A percentile compares a stretch with the other conserved stretches of the same genome.
Conservation (phyloP, 495 filamentous ascomycete species). For the Neurospora hispaniola region DNA sequence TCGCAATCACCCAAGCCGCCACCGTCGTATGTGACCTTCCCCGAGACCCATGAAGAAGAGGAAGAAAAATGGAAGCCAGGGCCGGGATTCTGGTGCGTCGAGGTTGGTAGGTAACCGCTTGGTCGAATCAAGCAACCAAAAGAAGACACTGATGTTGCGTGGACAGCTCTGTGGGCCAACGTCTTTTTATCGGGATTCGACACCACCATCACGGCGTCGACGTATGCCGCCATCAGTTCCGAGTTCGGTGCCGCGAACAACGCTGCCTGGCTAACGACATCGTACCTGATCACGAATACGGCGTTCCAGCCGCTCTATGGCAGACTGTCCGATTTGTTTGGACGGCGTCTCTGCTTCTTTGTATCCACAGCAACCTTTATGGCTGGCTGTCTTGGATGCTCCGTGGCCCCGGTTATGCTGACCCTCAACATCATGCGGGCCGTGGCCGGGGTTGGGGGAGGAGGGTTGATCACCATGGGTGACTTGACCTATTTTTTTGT, state of each 20-base stretch:
- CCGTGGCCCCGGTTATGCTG: constrained; percentile 30
- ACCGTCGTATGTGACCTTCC: constrained; percentile 11
- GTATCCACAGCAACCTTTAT: constrained; percentile 38
- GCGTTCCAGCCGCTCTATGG: constrained; percentile 46
- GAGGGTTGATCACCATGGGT: constrained; percentile 54
- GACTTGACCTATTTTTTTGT: constrained; percentile 6
- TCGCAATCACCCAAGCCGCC: constrained; percentile 9
- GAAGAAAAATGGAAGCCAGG: constrained; percentile 14
- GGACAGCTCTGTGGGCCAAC: constrained; percentile 49
- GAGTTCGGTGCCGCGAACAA: constrained; percentile 42
- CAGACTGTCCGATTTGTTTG: constrained; percentile 43
- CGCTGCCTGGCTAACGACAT: constrained; percentile 60
- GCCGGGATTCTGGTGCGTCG: constrained; percentile 29
- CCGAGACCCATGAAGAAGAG: constrained; percentile 8
- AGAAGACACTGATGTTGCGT: constrained; percentile 4
- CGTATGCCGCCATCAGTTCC: constrained; percentile 54
- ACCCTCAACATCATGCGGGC: constrained; percentile 34
- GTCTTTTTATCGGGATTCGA: constrained; percentile 57
- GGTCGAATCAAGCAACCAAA: constrained; percentile 3
- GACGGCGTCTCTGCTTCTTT: constrained; percentile 41
- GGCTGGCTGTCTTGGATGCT: constrained; percentile 37
- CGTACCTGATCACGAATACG: constrained; percentile 62
- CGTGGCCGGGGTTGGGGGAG: constrained; percentile 47
- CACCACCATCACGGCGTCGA: constrained; percentile 54
- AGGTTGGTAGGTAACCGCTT: constrained; percentile 18